Conservation (phyloP, 139 green algal species). For the Tetradesmus obliquus region DNA sequence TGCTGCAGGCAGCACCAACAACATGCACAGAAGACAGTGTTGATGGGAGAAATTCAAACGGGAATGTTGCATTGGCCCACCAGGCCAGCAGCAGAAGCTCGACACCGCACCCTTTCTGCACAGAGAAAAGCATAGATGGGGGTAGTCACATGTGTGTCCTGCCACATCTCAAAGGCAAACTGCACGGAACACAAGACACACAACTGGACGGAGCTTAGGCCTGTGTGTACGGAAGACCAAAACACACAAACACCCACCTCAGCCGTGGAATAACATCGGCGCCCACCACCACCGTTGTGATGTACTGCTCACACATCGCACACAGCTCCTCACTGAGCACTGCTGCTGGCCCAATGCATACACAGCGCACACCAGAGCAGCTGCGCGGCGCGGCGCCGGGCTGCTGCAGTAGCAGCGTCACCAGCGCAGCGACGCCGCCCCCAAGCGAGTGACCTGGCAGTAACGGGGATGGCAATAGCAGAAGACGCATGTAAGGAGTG, state of each 20-base stretch:
- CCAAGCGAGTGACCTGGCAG: conserved; percentile 73
- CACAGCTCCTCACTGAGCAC: conserved; percentile 61
- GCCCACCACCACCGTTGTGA: conserved; percentile 57
- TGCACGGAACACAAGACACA: no score
- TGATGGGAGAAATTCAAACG: no score
- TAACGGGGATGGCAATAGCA: background rate
- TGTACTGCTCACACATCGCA: conserved; percentile 50
- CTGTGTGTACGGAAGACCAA: background rate
- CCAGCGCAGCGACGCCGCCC: conserved; percentile 71
- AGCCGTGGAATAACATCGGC: conserved; percentile 64
- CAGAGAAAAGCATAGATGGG: no score
- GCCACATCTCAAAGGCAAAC: no score
- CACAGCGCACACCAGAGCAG: conserved; percentile 45
- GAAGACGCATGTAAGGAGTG: background rate
- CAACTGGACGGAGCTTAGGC: no score
- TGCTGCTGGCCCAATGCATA: conserved; percentile 55
- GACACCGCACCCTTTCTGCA: no score
- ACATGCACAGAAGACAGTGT: no score
- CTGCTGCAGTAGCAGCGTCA: conserved; percentile 69
- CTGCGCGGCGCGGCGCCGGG: background rate
- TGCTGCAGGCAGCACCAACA: conserved; percentile 16
- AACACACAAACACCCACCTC: conserved; percentile 30
- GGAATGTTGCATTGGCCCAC: no score
- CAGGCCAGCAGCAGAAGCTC: no score
- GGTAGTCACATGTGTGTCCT: no score